Evolutionary conservation across 257 asterid genomes (phyloP), one percentile per base, ranked within the genome.

Genomic region (Asclepias syriaca): DNA sequence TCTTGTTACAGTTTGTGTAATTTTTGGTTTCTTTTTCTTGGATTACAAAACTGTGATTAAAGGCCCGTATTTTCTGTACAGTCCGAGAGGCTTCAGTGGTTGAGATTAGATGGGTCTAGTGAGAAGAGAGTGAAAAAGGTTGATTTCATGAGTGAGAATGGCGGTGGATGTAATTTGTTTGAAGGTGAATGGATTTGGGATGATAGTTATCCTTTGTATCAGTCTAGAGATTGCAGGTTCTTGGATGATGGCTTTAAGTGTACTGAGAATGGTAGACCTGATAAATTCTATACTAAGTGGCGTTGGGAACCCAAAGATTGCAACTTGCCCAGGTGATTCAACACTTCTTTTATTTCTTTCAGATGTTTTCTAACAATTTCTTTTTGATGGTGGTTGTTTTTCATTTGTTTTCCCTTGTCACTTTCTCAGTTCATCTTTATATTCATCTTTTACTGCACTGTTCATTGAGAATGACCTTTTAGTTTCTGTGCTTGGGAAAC

Each of bases 181-280:
- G 92, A 86, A 71, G 97, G 99, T 78, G 97, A 94, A 82, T 94
- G 99, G 99, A 81, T 91, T 78, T 94, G 97, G 99, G 99, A 94
- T 85, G 95, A 88, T 56, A 81, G 80, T 39, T 94, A 94, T 72
- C 99, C 99, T 22, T 50, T 91, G 77, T 94, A 94, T 79, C 79
- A 89, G 43, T 89, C 97, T 14, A 85, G 56, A 72, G 89, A 84
- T 78, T 94, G 99, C 83, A 84, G 85, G 74, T 87, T 91, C 61
- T 77, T 94, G 85, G 99, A 94, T 79, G 89, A 81, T 58, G 99
- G 97, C 4, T 93, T 91, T 72, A 87, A 95, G 78, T 93, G 98
- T 40, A 74, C 86, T 16, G 98, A 93, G 57, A 91, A 93, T 89
- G 97, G 98, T 1, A 71, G 97, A 88, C 99, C 96, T 37, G 99